These are phyloP conservation scores for Hysterium pulicare DNA, from an alignment of 2,329 filamentous ascomycete species.

Conservation along the genomic window DNA sequence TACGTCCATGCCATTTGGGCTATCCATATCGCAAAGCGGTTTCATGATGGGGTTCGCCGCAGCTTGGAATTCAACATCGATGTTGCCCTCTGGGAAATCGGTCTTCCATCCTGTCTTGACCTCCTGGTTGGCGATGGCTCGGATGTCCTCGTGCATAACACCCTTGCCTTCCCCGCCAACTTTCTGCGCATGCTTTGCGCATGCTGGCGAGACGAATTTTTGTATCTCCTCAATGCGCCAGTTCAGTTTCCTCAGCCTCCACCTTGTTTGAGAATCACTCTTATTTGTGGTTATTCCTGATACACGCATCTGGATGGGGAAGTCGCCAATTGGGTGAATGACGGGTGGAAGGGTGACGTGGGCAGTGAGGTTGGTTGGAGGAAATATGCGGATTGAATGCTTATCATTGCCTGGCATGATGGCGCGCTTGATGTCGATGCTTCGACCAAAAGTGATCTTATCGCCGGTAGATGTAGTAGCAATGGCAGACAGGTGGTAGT, in stretches of 20 bases:
- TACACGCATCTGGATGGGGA: constrained; percentile 74
- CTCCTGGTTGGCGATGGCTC: constrained; percentile 75
- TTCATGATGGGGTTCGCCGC: constrained; percentile 59
- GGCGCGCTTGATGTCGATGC: constrained; percentile 73
- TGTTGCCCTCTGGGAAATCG: constrained; percentile 67
- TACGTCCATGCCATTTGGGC: constrained; percentile 71
- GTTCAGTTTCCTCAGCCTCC: constrained; percentile 85
- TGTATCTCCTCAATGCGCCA: constrained; percentile 92
- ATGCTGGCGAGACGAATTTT: constrained; percentile 75
- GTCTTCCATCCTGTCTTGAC: constrained; percentile 90
- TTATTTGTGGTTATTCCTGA: constrained; percentile 78
- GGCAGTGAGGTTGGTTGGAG: constrained; percentile 88
- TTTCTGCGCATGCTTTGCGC: constrained; percentile 68
- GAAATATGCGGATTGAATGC: constrained; percentile 90
- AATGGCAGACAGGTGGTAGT: constrained; percentile 64
- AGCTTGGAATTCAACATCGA: constrained; percentile 76
- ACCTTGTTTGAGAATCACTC: constrained; percentile 67
- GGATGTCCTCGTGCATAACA: constrained; percentile 68
- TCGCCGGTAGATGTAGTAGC: constrained; percentile 58
- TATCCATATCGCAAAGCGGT: constrained; percentile 74
- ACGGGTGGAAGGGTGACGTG: constrained; percentile 78
- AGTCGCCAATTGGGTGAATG: constrained; percentile 80
- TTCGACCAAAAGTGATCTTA: constrained; percentile 62
- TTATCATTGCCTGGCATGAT: constrained; percentile 77
- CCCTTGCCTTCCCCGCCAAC: constrained; percentile 66